A percentile compares a stretch with the other conserved stretches of the same genome.
Evolutionary conservation across 768 basidiomycete genomes (phyloP).

Genomic region (Rhizopogon roseolus): DNA sequence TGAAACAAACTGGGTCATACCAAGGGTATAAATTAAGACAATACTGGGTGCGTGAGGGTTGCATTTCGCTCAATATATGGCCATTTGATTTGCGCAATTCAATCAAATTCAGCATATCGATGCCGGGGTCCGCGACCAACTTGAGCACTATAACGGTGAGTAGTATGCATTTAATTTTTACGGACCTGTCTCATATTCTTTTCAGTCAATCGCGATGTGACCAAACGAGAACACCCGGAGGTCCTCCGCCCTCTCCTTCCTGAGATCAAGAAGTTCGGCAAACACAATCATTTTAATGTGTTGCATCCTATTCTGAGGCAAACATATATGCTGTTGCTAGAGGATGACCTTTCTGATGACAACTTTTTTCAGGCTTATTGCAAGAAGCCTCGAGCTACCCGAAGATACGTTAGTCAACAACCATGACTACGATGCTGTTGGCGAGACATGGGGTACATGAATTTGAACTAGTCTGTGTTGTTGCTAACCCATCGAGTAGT

Average conservation of each 20-base stretch:
- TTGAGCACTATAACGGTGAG: constrained; percentile 61
- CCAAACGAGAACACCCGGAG: constrained; percentile 22
- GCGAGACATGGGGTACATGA: neutral
- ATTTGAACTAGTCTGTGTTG: neutral
- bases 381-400: constrained; percentile 39
- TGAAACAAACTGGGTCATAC: constrained; percentile 40
- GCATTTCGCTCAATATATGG: neutral
- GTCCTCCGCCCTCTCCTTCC: constrained; percentile 23
- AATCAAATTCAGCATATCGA: constrained; percentile 44
- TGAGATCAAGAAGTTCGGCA: constrained; percentile 21
- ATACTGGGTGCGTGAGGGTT: constrained; percentile 38
- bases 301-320: constrained; percentile 21
- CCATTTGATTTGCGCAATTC: neutral
- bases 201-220: constrained; percentile 38
- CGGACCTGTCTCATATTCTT: neutral
- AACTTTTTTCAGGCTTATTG: constrained; percentile 27
- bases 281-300: constrained; percentile 23
- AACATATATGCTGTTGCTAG: neutral
- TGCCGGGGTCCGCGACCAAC: constrained; percentile 55
- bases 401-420: constrained; percentile 38
- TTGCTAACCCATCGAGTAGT: constrained; percentile 18
- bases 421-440: constrained; percentile 22
- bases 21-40: constrained; percentile 49
- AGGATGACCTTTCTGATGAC: neutral
- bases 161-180: neutral